A percentile compares a stretch with the other conserved stretches of the same genome.
phyloP scores from a whole-genome alignment of 768 basidiomycete genomes.

The Tulasnella sp. region DNA sequence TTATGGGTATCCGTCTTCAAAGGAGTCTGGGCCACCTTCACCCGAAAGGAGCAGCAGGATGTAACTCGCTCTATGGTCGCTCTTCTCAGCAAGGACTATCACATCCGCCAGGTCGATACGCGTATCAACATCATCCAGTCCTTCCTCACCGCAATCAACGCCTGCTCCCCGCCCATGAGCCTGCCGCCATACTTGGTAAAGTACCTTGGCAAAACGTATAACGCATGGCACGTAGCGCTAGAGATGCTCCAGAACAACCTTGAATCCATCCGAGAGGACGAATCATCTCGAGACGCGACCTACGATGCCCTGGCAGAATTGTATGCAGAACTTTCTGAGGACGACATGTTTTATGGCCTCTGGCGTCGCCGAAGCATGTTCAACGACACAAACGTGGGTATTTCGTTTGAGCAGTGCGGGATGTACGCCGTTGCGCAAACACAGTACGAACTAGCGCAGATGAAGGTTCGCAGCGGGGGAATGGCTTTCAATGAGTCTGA shows the following conservation, averaged over 20 bases:
- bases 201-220: constrained; percentile 91
- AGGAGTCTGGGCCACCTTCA: constrained; percentile 73
- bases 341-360: constrained; percentile 93
- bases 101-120: constrained; percentile 75
- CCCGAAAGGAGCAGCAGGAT: constrained; percentile 78
- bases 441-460: constrained; percentile 85
- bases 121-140: constrained; percentile 91
- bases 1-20: constrained; percentile 85
- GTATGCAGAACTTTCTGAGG: constrained; percentile 91
- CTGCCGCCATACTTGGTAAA: constrained; percentile 93
- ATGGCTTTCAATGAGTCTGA: constrained; percentile 91
- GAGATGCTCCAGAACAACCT: constrained; percentile 78
- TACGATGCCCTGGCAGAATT: constrained; percentile 88
- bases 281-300: constrained; percentile 66
- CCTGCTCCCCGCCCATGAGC: constrained; percentile 78
- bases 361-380: constrained; percentile 89
- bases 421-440: constrained; percentile 91
- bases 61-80: constrained; percentile 82
- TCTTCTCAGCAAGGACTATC: constrained; percentile 87
- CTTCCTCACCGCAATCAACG: constrained; percentile 69
- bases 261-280: constrained; percentile 67
- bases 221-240: constrained; percentile 86
- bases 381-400: constrained; percentile 74
- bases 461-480: constrained; percentile 64
- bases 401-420: constrained; percentile 90